These are phyloP conservation scores for Colletotrichum liaoningense DNA, from an alignment of 2,329 filamentous ascomycete species.

Conservation along the genomic window DNA sequence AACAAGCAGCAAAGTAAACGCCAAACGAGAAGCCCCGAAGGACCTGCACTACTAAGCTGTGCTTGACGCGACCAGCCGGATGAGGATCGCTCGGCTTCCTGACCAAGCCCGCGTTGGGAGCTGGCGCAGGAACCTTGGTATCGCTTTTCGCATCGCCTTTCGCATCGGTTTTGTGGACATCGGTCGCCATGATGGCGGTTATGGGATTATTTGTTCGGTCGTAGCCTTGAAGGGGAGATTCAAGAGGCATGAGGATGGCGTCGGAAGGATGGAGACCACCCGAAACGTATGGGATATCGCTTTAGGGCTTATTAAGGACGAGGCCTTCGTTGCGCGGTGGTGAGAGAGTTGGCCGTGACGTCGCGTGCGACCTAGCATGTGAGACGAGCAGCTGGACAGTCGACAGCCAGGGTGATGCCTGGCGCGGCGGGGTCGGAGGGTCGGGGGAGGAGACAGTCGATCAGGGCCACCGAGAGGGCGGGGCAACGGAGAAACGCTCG, in stretches of 20 bases:
- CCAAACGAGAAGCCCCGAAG: conserved; percentile 63
- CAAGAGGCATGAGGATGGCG: not conserved
- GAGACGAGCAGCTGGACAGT: conserved; percentile 26
- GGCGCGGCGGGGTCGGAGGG: conserved; percentile 20
- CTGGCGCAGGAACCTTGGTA: conserved; percentile 38
- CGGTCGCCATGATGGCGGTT: conserved; percentile 45
- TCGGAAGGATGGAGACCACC: not conserved
- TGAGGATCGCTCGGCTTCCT: conserved; percentile 47
- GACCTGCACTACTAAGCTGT: conserved; percentile 61
- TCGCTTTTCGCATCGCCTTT: conserved; percentile 32
- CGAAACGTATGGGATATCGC: not conserved
- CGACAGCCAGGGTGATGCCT: conserved; percentile 26
- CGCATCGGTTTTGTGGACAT: conserved; percentile 47
- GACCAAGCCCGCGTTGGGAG: conserved; percentile 18
- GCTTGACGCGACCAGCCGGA: conserved; percentile 66
- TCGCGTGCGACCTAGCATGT: conserved; percentile 32
- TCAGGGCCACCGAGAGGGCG: not conserved
- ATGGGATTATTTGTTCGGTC: not conserved
- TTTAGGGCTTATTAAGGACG: not conserved
- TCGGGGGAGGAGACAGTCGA: not conserved
- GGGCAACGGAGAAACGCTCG: not conserved
- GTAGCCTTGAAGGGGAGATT: not conserved
- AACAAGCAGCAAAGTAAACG: conserved; percentile 64
- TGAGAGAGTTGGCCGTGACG: not conserved
- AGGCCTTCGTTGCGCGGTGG: not conserved